phyloP scores from a whole-genome alignment of 768 basidiomycete genomes.

The Lactarius deliciosus region DNA sequence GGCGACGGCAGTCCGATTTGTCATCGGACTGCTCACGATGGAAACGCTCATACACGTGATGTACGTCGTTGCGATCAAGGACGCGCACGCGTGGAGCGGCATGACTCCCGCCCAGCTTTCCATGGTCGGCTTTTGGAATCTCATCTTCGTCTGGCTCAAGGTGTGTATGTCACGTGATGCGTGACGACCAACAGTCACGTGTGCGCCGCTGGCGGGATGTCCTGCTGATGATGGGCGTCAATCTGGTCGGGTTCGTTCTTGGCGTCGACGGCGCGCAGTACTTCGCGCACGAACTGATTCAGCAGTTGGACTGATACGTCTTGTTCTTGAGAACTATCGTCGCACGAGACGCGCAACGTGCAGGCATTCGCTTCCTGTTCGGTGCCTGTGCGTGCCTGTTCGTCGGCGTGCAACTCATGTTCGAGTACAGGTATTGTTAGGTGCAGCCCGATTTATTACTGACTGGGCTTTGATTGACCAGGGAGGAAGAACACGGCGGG shows the following conservation, averaged over 20 bases:
- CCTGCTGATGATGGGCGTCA: conserved; percentile 86
- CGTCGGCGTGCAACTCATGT: conserved; percentile 87
- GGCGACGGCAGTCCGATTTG: conserved; percentile 58
- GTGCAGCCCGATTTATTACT: neutral
- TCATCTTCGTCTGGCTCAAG: conserved; percentile 96
- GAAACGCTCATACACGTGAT: conserved; percentile 91
- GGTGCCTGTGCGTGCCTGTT: conserved; percentile 66
- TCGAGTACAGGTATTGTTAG: conserved; percentile 72
- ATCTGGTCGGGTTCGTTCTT: conserved; percentile 93
- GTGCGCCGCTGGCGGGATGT: conserved; percentile 82
- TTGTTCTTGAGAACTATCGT: neutral
- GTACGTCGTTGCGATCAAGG: conserved; percentile 97
- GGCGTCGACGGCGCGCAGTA: conserved; percentile 77
- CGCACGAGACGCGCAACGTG: neutral
- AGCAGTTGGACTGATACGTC: conserved; percentile 63
- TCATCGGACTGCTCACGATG: conserved; percentile 75
- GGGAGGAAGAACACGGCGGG: conserved; percentile 37
- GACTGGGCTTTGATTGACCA: conserved; percentile 13
- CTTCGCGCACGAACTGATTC: conserved; percentile 61
- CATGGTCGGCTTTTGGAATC: conserved; percentile 97
- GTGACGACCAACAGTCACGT: conserved; percentile 50
- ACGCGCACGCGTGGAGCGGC: conserved; percentile 76
- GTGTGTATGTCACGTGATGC: conserved; percentile 39
- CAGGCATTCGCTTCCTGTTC: conserved; percentile 67
- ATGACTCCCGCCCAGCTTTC: conserved; percentile 76